Evolutionary conservation across 352 stramenopile species (phyloP), one percentile per base, ranked within the genome.

Genomic region (Pythium aristosporum): DNA sequence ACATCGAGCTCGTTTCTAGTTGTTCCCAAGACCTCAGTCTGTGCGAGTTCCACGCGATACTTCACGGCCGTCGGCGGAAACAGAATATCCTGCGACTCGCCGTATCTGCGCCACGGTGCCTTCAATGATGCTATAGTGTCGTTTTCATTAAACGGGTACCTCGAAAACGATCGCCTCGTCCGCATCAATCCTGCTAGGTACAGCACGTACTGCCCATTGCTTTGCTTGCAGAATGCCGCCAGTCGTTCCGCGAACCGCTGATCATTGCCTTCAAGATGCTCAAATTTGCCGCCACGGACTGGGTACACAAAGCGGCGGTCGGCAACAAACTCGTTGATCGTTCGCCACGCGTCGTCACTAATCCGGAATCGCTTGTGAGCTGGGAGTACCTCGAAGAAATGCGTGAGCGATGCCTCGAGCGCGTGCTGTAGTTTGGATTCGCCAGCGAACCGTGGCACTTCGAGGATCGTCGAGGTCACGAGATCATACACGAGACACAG

Each of bases 401-500:
- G 43, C 43, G 9, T 34, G 6, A 62, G 41, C 13, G 55, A 37
- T 18, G 13, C 15, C 21, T 41, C 20, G 15, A 61, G 4, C 11
- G 25, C 37, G 5, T 51, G 15, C 21, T 61, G 28, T 11, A 49
- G 18, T 16, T 5, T 7, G 6, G n/a, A 7, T 13, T 18, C 12
- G 15, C 41, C 55, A 18, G 41, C 55, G 20, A 53, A 54, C 12
- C 30, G 41, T n/a, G 55, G 56, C 12, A 62, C 44, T 28, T 43
- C 42, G 11, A 46, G 5, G 8, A 21, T 25, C n/a, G 11, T 5
- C 15, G 16, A 5, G n/a, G 56, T 63, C 32, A 30, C 34, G 13
- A 63, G 28, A 48, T 63, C 56, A 32, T 63, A 63, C 30, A 63
- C 28, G 46, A 54, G 41, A 32, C 28, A 43, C 42, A 62, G 18